A percentile compares a stretch with the other conserved stretches of the same genome.
These are phyloP conservation scores for Vinca major DNA, from an alignment of 305 asterid species.

Conservation along the genomic window DNA sequence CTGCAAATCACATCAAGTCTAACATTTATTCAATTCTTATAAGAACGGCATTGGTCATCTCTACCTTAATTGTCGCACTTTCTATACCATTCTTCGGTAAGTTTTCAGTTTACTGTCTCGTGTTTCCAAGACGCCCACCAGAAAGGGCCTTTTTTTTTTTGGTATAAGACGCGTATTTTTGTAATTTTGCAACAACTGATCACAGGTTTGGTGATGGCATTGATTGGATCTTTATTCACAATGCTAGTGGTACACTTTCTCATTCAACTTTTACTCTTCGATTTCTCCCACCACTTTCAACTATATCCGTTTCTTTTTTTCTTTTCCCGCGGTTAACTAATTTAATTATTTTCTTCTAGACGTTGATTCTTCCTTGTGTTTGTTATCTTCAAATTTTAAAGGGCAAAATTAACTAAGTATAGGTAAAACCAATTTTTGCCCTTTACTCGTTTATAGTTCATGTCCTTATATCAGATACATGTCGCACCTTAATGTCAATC, in stretches of 20 bases:
- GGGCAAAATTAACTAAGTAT: constrained; percentile 42
- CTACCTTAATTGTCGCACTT: constrained; percentile 67
- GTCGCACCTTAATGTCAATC: neutral
- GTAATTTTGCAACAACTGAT: neutral
- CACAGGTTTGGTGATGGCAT: constrained; percentile 73
- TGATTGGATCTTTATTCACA: constrained; percentile 81
- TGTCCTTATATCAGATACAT: neutral
- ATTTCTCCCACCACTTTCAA: neutral
- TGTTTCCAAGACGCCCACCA: neutral
- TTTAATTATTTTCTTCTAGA: constrained; percentile 31
- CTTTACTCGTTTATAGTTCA: neutral
- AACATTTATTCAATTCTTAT: constrained; percentile 52
- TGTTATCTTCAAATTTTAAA: constrained; percentile 79
- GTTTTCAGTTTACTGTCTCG: neutral
- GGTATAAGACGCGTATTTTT: neutral
- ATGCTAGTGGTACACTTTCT: constrained; percentile 76
- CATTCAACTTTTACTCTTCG: neutral
- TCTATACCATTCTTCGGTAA: constrained; percentile 72
- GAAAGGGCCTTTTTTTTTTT: neutral
- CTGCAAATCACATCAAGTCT: constrained; percentile 40
- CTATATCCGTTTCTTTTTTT: neutral
- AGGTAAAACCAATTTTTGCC: constrained; percentile 34
- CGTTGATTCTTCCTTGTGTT: constrained; percentile 80
- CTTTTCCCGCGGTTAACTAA: constrained; percentile 11
- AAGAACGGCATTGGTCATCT: constrained; percentile 63